These are phyloP conservation scores for Periconia digitata DNA, from an alignment of 2,329 filamentous ascomycete genomes.

Conservation along the genomic window DNA sequence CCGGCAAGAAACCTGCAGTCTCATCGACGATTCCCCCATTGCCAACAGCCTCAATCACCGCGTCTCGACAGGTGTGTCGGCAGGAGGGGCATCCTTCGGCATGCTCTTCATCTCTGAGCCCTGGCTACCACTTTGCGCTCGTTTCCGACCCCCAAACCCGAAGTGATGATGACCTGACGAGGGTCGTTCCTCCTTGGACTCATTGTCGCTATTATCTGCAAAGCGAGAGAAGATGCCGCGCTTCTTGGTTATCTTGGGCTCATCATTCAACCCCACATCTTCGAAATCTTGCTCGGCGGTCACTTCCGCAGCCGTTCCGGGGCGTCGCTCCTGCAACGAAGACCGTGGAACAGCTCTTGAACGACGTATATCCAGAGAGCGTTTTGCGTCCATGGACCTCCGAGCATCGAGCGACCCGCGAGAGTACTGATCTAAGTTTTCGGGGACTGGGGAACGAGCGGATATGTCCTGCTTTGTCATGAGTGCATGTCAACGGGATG, in stretches of 20 bases:
- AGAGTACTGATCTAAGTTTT: slow-evolving; percentile 56
- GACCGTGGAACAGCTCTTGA: slow-evolving; percentile 62
- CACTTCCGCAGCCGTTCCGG: slow-evolving; percentile 60
- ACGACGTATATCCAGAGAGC: slow-evolving; percentile 50
- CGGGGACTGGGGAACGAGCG: slow-evolving; percentile 75
- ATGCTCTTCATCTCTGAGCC: slow-evolving; percentile 74
- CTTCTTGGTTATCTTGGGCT: slow-evolving; percentile 70
- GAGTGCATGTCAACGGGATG: slow-evolving; percentile 8
- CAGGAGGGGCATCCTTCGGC: slow-evolving; percentile 37
- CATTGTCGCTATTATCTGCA: slow-evolving; percentile 56
- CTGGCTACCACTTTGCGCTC: slow-evolving; percentile 62
- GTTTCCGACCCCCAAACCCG: slow-evolving; percentile 71
- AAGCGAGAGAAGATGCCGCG: slow-evolving; percentile 81
- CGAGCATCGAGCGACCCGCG: slow-evolving; percentile 58
- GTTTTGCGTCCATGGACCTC: slow-evolving; percentile 77
- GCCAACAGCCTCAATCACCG: slow-evolving; percentile 13
- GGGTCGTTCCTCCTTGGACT: slow-evolving; percentile 42
- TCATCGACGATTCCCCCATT: neutral
- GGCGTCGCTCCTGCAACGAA: slow-evolving; percentile 59
- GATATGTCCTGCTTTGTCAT: slow-evolving; percentile 76
- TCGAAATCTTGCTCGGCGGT: slow-evolving; percentile 82
- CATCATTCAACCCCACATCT: slow-evolving; percentile 84
- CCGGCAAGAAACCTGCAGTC: too few relatives aligned
- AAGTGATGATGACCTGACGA: slow-evolving; percentile 58
- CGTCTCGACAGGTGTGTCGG: slow-evolving; percentile 28